These are phyloP conservation scores for Hypoxylon sp. DNA, from an alignment of 2,329 filamentous ascomycete species.

Conservation along the genomic window DNA sequence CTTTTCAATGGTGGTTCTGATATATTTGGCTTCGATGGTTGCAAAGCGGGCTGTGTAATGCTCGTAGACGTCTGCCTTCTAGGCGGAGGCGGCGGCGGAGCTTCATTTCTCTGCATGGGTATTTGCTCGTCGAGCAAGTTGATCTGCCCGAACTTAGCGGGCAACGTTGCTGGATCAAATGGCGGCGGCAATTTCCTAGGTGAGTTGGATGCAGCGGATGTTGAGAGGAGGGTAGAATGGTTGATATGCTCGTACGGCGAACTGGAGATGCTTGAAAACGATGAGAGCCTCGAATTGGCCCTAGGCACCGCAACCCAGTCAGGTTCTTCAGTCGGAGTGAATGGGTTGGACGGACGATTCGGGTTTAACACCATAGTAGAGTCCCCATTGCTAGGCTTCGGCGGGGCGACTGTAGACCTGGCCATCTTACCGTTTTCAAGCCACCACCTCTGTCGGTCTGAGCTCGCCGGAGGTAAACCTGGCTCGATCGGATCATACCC, in stretches of 20 bases:
- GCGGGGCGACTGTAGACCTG: constrained; percentile 78
- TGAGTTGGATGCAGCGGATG: constrained; percentile 62
- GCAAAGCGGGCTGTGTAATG: constrained; percentile 52
- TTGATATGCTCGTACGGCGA: constrained; percentile 73
- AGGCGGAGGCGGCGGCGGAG: constrained; percentile 62
- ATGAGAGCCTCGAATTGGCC: constrained; percentile 67
- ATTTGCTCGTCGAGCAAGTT: constrained; percentile 60
- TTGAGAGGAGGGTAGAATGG: constrained; percentile 63
- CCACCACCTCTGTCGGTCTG: constrained; percentile 80
- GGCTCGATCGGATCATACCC: constrained; percentile 88
- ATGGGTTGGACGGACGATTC: constrained; percentile 84
- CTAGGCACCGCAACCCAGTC: constrained; percentile 84
- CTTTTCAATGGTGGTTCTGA: constrained; percentile 39
- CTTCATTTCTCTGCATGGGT: constrained; percentile 51
- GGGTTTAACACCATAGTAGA: constrained; percentile 78
- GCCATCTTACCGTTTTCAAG: constrained; percentile 80
- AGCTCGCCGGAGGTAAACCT: constrained; percentile 78
- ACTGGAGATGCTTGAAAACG: constrained; percentile 70
- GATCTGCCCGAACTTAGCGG: constrained; percentile 63
- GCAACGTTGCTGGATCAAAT: constrained; percentile 63
- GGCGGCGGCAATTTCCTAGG: constrained; percentile 68
- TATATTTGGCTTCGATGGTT: constrained; percentile 34
- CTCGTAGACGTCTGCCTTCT: constrained; percentile 51
- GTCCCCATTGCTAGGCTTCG: constrained; percentile 63
- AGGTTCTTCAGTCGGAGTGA: constrained; percentile 78